A percentile compares a stretch with the other conserved stretches of the same genome.
These are phyloP conservation scores for Fusarium sp. DNA, from an alignment of 2,329 filamentous ascomycete species.

Conservation along the genomic window DNA sequence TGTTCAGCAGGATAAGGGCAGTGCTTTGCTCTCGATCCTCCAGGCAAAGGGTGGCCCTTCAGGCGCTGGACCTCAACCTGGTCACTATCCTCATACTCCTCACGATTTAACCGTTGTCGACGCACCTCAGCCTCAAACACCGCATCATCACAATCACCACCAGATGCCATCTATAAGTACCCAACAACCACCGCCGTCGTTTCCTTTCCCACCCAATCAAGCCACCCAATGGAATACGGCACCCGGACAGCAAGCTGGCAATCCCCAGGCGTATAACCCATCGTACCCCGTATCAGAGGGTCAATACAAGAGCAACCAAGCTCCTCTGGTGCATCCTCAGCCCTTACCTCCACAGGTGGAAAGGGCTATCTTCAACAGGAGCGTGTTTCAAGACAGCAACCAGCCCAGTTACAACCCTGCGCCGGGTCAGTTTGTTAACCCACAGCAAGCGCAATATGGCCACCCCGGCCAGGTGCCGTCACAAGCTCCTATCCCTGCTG, in stretches of 20 bases:
- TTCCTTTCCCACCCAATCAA: constrained; percentile 43
- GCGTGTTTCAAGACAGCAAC: constrained; percentile 45
- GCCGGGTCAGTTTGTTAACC: constrained; percentile 26
- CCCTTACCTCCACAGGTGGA: constrained; percentile 67
- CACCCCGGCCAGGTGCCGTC: constrained; percentile 32
- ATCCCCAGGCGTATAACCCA: constrained; percentile 30
- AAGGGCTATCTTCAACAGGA: constrained; percentile 60
- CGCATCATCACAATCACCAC: constrained; percentile 64
- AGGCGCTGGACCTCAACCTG: constrained; percentile 26
- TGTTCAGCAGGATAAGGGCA: constrained; percentile 59
- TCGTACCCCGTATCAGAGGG: constrained; percentile 35
- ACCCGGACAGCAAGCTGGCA: constrained; percentile 24
- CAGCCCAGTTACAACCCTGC: constrained; percentile 23
- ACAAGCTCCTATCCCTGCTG: constrained; percentile 20
- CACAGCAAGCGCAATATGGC: constrained; percentile 44
- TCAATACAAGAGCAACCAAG: constrained; percentile 42
- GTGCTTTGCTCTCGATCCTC: constrained; percentile 64
- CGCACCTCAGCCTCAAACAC: constrained; percentile 64
- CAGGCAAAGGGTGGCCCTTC: constrained; percentile 50
- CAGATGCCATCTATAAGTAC: constrained; percentile 50
- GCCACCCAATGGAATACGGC: constrained; percentile 30
- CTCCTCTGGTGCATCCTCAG: constrained; percentile 56
- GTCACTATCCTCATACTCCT: constrained; percentile 60
- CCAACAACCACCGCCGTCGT: constrained; percentile 49
- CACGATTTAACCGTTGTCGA: constrained; percentile 64